phyloP scores from a whole-genome alignment of 805 yeast genomes.

The Candida maltosa region DNA sequence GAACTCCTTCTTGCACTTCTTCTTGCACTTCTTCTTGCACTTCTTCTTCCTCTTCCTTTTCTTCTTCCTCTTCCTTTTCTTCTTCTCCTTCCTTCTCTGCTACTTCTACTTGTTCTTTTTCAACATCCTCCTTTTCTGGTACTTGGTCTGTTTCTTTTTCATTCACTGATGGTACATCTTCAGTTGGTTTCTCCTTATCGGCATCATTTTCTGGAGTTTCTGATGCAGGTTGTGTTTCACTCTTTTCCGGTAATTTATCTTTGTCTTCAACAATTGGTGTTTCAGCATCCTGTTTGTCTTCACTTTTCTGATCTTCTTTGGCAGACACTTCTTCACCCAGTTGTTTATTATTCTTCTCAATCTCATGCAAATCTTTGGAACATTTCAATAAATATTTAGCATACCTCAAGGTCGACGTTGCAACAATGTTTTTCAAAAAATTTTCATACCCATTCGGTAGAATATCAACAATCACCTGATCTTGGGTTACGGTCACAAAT shows the following conservation, averaged over 20 bases:
- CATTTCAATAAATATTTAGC: constrained; percentile 7
- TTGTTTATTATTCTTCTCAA: background rate
- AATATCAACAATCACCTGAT: constrained; percentile 18
- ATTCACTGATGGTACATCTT: constrained; percentile 3
- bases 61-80: constrained; percentile 8
- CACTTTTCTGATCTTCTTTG: constrained; percentile 12
- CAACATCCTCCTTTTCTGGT: constrained; percentile 7
- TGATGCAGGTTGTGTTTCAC: constrained; percentile 5
- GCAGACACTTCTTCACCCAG: constrained; percentile 8
- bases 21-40: constrained; percentile 6
- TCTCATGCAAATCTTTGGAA: constrained; percentile 6
- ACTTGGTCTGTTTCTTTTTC: constrained; percentile 1
- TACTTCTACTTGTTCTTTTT: constrained; percentile 11
- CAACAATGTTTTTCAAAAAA: constrained; percentile 18
- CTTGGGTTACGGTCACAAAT: constrained; percentile 18
- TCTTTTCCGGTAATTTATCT: constrained; percentile 8
- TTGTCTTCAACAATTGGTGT: constrained; percentile 10
- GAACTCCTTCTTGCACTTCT: constrained; percentile 7
- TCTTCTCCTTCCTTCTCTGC: too few species aligned
- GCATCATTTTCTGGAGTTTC: constrained; percentile 2
- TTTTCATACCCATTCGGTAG: constrained; percentile 15
- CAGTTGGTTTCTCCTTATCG: constrained; percentile 4
- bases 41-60: constrained; percentile 7
- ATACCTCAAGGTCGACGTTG: constrained; percentile 15
- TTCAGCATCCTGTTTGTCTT: constrained; percentile 13